phyloP scores from a whole-genome alignment of 2,329 filamentous ascomycete species.

The Penicillium palitans region DNA sequence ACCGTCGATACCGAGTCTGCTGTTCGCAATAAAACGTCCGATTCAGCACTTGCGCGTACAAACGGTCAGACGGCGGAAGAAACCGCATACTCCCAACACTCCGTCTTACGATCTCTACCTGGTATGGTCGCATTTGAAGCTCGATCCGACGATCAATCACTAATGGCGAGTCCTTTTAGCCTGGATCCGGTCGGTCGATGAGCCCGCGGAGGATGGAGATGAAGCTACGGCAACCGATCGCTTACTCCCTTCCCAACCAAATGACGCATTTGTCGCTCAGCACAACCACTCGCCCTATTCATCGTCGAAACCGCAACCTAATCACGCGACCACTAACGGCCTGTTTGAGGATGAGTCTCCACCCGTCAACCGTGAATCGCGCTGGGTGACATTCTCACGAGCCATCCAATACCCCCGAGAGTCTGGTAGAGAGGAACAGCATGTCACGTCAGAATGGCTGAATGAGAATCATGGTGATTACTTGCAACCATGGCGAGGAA shows the following conservation, averaged over 20 bases:
- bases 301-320: slow-evolving; percentile 26
- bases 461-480: slow-evolving; percentile 48
- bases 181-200: slow-evolving; percentile 47
- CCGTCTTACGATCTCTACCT: slow-evolving; percentile 39
- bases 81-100: slow-evolving; percentile 9
- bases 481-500: slow-evolving; percentile 55
- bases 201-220: slow-evolving; percentile 37
- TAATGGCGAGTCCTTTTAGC: slow-evolving; percentile 28
- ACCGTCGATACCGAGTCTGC: slow-evolving; percentile 24
- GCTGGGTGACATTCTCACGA: slow-evolving; percentile 49
- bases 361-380: slow-evolving; percentile 39
- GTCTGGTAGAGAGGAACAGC: slow-evolving; percentile 40
- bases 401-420: slow-evolving; percentile 45
- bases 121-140: slow-evolving; percentile 27
- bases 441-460: slow-evolving; percentile 49
- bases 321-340: slow-evolving; percentile 5
- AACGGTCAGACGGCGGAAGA: slow-evolving; percentile 21
- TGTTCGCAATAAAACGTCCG: slow-evolving; percentile 22
- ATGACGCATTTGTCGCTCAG: slow-evolving; percentile 47
- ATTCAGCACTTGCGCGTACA: slow-evolving; percentile 23
- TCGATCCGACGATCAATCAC: slow-evolving; percentile 5
- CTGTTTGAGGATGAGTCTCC: slow-evolving; percentile 13
- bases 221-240: slow-evolving; percentile 36
- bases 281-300: slow-evolving; percentile 46
- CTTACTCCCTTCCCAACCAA: slow-evolving; percentile 40